Conservation (phyloP, 495 filamentous ascomycete species). For the Daldinia caldariorum region DNA sequence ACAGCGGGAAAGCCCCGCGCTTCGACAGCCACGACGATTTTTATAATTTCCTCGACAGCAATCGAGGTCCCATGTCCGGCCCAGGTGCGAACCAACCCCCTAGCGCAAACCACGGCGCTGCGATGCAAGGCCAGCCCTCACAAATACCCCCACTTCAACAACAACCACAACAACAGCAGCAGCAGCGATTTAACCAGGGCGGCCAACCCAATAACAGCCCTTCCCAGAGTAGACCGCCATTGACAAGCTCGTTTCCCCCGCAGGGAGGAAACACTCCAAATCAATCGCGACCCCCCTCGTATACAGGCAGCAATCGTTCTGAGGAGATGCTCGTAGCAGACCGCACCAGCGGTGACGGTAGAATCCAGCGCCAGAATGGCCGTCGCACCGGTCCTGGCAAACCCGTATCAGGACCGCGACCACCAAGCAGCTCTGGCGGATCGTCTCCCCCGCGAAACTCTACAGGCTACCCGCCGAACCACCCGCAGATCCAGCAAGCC, state of each 20-base stretch:
- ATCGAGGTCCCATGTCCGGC: conserved; percentile 36
- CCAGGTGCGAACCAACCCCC: conserved; percentile 4
- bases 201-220: conserved; percentile 23
- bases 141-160: conserved; percentile 15
- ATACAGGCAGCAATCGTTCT: conserved; percentile 46
- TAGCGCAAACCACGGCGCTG: conserved; percentile 21
- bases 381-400: conserved; percentile 36
- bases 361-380: conserved; percentile 44
- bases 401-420: conserved; percentile 31
- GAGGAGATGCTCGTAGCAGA: conserved; percentile 46
- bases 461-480: conserved; percentile 20
- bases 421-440: conserved; percentile 41
- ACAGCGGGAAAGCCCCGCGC: conserved; percentile 33
- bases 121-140: conserved; percentile 21
- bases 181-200: conserved; percentile 36
- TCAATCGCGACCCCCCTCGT: conserved; percentile 41
- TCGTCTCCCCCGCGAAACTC: conserved; percentile 41
- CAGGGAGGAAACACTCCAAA: conserved; percentile 33
- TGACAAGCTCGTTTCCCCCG: conserved; percentile 40
- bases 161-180: conserved; percentile 11
- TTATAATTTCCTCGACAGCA: conserved; percentile 47
- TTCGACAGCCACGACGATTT: conserved; percentile 49
- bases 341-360: conserved; percentile 19
- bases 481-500: conserved; percentile 38
- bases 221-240: conserved; percentile 42